Evolutionary conservation across 2,329 filamentous ascomycete genomes (phyloP).

Genomic region (Helotiales sp.): DNA sequence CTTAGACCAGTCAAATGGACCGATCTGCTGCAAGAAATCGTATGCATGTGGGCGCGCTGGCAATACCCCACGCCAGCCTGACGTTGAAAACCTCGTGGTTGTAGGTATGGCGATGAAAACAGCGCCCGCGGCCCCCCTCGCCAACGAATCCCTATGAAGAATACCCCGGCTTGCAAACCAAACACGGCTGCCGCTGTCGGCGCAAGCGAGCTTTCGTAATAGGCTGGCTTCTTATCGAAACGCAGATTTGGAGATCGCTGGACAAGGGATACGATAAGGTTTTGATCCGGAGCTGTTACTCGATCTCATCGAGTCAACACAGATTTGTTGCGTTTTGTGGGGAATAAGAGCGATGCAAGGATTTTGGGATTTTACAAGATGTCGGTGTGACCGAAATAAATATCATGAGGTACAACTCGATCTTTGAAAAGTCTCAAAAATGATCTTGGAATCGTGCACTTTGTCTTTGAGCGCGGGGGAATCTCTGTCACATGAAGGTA

Average conservation of each 20-base stretch:
- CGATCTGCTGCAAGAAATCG: not conserved
- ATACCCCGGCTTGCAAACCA: not conserved
- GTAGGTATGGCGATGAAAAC: not conserved
- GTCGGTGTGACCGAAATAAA: not conserved
- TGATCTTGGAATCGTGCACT: not conserved
- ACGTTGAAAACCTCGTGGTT: not conserved
- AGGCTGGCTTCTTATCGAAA: not conserved
- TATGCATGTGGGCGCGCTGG: not conserved
- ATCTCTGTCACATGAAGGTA: too few relatives aligned
- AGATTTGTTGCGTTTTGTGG: too few relatives aligned
- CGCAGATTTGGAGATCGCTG: conserved; percentile 1
- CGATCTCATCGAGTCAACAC: conserved; percentile 16
- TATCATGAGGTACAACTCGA: not conserved
- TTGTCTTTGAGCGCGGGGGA: too few relatives aligned
- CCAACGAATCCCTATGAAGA: conserved; percentile 4
- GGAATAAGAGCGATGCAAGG: not conserved
- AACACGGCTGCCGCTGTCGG: conserved; percentile 1
- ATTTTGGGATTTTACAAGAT: not conserved
- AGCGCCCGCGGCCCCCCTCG: conserved; percentile 8
- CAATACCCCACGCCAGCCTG: not conserved
- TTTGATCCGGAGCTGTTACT: conserved; percentile 6
- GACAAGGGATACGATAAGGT: conserved; percentile 9
- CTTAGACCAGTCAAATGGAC: conserved; percentile 1
- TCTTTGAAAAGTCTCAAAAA: not conserved
- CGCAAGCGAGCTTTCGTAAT: not conserved